phyloP scores from a whole-genome alignment of 768 basidiomycete species.

The Suillus subalutaceus region DNA sequence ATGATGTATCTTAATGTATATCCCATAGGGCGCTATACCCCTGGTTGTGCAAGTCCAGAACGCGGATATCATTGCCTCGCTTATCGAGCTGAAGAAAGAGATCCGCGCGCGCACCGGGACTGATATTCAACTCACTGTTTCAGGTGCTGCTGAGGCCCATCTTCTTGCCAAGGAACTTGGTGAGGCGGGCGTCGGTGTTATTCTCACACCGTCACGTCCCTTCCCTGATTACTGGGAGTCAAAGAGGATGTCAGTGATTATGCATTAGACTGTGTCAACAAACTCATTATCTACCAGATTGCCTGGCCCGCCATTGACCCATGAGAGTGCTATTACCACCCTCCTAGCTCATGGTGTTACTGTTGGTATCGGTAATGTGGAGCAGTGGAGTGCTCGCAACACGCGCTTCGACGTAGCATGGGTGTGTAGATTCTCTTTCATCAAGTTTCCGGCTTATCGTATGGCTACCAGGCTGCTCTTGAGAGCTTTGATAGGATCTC shows the following conservation, averaged over 20 bases:
- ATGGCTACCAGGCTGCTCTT: slow-evolving; percentile 39
- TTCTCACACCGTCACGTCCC: slow-evolving; percentile 66
- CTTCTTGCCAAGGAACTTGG: slow-evolving; percentile 75
- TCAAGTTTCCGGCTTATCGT: slow-evolving; percentile 27
- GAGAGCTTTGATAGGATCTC: slow-evolving; percentile 41
- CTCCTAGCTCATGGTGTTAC: slow-evolving; percentile 72
- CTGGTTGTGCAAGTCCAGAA: slow-evolving; percentile 75
- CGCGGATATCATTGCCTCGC: slow-evolving; percentile 81
- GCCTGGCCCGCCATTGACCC: slow-evolving; percentile 33
- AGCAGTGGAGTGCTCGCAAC: slow-evolving; percentile 75
- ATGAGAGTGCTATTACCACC: slow-evolving; percentile 57
- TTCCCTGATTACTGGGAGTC: slow-evolving; percentile 77
- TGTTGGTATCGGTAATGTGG: slow-evolving; percentile 67
- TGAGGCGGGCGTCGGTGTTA: slow-evolving; percentile 67
- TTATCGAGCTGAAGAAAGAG: slow-evolving; percentile 70
- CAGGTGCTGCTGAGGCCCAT: slow-evolving; percentile 71
- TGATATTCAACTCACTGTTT: slow-evolving; percentile 59
- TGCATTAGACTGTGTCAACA: neutral
- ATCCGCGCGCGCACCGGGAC: slow-evolving; percentile 50
- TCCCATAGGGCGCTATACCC: slow-evolving; percentile 62
- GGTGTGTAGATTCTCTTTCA: slow-evolving; percentile 48
- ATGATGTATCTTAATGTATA: neutral
- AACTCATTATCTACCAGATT: slow-evolving; percentile 25
- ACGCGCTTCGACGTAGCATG: slow-evolving; percentile 81
- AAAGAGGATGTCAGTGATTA: slow-evolving; percentile 34